These are phyloP conservation scores for Hansenula anomala DNA, from an alignment of 1,139 yeast species.

Conservation along the genomic window DNA sequence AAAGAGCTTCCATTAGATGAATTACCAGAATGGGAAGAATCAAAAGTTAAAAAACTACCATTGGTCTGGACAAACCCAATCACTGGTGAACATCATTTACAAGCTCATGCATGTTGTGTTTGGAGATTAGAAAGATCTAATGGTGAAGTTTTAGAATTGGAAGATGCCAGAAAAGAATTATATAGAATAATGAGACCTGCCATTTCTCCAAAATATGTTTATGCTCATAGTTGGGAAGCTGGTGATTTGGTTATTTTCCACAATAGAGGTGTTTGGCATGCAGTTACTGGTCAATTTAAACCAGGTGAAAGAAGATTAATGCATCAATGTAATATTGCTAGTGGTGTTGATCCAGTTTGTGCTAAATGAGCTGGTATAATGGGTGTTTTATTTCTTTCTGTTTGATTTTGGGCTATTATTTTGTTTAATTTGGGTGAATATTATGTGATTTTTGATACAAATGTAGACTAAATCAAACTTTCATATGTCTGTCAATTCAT, in stretches of 20 bases:
- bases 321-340: slow-evolving; percentile 92
- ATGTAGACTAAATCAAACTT: too few species aligned
- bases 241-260: slow-evolving; percentile 84
- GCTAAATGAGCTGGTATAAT: too few species aligned
- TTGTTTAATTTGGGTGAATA: too few species aligned
- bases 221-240: slow-evolving; percentile 76
- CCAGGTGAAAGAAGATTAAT: slow-evolving; percentile 73
- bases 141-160: slow-evolving; percentile 52
- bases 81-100: slow-evolving; percentile 75
- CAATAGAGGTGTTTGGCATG: slow-evolving; percentile 87
- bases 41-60: slow-evolving; percentile 71
- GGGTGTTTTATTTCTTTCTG: too few species aligned
- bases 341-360: slow-evolving; percentile 72
- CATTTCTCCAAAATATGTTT: slow-evolving; percentile 66
- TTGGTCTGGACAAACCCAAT: slow-evolving; percentile 93
- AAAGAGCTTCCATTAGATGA: slow-evolving; percentile 62
- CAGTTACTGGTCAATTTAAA: slow-evolving; percentile 84
- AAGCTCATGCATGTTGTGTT: slow-evolving; percentile 84
- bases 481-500: too few species aligned
- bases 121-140: slow-evolving; percentile 59
- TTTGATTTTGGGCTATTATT: too few species aligned
- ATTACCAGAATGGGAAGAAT: slow-evolving; percentile 77
- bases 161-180: slow-evolving; percentile 66
- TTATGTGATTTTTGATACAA: slow-evolving; percentile 11
- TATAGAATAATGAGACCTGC: slow-evolving; percentile 80